Evolutionary conservation across 495 filamentous ascomycete species (phyloP), one percentile per base, ranked within the genome.

Genomic region (Hyphodiscus hymeniophilus): DNA sequence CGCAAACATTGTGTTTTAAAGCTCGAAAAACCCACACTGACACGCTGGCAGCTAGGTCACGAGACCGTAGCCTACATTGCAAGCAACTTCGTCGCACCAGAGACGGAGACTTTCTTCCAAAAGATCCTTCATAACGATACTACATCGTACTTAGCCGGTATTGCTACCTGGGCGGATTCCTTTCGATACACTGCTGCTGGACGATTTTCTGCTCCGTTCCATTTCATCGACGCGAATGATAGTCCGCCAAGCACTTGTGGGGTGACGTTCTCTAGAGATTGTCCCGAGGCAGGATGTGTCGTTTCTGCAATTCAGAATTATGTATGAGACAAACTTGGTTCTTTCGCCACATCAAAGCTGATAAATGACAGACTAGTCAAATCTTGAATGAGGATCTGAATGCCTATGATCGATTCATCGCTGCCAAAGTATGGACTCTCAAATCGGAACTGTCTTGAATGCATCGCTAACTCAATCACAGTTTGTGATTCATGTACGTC

Each of bases 191-290:
- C 69, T 8, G 47, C 36, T 0, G 69, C 55, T 2, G 70, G 70
- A 2, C 60, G 56, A 42, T 75, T 65, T 59, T 68, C 64, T 3
- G 53, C 62, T n/a, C 69, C 69, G 15, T 79, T 80, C 62, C 82
- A 87, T 65, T 87, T 73, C 68, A 85, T 87, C 64, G 82, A 87
- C 58, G 80, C 82, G 10, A 66, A 79, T 39, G 82, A 87, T 68
- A 54, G 62, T 45, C 82, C 82, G 31, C 82, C 82, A 0, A 32
- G 51, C 5, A 65, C 59, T 30, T 87, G 82, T 64, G 72, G 64
- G 42, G 73, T 87, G 35, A 67, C 76, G 53, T 80, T 69, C 48
- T 56, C 63, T 8, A 70, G 82, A 23, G 82, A 87, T 65, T 86
- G 82, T 59, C 72, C 72, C 7, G 52, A 58, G 1, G 64, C 67